Percentiles rank a stretch among this genome's conserved stretches.
Conservation (phyloP, 345 rosid species). For the Salix arbutifolia region DNA sequence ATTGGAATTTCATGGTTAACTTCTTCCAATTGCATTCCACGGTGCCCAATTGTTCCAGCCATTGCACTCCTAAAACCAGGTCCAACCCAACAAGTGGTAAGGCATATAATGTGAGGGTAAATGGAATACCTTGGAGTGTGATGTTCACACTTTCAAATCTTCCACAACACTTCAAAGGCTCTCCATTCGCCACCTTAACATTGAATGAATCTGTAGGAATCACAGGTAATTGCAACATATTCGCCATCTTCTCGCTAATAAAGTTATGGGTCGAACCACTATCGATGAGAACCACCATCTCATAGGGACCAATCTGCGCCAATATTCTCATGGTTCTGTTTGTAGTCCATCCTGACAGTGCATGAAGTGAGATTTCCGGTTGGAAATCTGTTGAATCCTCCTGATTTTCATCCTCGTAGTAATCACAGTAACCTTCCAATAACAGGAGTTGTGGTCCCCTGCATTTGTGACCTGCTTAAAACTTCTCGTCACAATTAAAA, state of each 20-base stretch:
- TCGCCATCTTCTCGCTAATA: background rate
- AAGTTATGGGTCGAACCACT: background rate
- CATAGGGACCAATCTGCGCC: background rate
- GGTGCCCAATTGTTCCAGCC: background rate
- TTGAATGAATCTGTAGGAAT: background rate
- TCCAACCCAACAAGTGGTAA: background rate
- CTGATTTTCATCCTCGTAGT: rapidly evolving
- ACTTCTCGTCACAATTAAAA: too few species aligned
- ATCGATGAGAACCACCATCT: background rate
- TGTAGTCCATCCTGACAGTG: background rate
- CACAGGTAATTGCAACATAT: background rate
- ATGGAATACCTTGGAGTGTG: background rate
- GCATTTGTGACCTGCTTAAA: too few species aligned
- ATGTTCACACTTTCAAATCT: background rate
- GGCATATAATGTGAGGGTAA: background rate
- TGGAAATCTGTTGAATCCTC: too few species aligned
- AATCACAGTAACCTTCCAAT: too few species aligned
- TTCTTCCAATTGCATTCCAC: background rate
- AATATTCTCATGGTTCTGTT: background rate
- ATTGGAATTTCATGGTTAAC: background rate
- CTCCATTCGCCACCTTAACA: background rate
- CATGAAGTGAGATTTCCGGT: background rate
- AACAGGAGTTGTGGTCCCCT: rapidly evolving
- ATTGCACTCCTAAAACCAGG: too few species aligned
- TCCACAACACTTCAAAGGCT: background rate